phyloP scores from a whole-genome alignment of 225 moss, liverwort and hornwort species.

The Polytrichum commune region DNA sequence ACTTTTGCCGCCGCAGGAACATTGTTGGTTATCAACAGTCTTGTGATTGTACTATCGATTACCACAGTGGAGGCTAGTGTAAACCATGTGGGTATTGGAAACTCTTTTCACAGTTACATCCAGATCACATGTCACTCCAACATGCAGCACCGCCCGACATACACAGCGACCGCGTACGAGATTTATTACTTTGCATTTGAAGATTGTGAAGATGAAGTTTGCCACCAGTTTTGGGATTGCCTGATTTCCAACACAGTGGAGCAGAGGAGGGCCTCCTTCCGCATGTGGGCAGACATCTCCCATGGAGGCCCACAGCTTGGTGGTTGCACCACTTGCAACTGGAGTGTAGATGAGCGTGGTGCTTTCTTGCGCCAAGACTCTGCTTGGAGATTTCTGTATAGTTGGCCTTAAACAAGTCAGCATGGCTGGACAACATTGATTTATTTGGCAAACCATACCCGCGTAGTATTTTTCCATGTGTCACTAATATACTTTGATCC shows the following conservation, averaged over 20 bases:
- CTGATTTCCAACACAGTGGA: background rate
- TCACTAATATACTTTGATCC: no score
- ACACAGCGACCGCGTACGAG: background rate
- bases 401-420: background rate
- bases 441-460: no score
- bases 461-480: no score
- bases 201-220: background rate
- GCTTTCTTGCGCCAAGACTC: background rate
- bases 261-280: background rate
- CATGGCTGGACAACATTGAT: no score
- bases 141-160: background rate
- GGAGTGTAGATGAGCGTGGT: background rate
- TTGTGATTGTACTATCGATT: no score
- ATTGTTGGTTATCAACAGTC: no score
- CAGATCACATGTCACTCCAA: background rate
- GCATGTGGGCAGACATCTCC: background rate
- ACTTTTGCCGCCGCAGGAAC: no score
- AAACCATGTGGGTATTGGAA: background rate
- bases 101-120: background rate
- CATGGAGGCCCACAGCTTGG: background rate
- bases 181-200: constrained; percentile 1
- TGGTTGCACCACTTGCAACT: background rate
- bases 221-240: background rate
- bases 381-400: background rate
- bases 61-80: no score